Conservation (phyloP, 75 land plant genomes). For the Selaginella tamariscina region DNA sequence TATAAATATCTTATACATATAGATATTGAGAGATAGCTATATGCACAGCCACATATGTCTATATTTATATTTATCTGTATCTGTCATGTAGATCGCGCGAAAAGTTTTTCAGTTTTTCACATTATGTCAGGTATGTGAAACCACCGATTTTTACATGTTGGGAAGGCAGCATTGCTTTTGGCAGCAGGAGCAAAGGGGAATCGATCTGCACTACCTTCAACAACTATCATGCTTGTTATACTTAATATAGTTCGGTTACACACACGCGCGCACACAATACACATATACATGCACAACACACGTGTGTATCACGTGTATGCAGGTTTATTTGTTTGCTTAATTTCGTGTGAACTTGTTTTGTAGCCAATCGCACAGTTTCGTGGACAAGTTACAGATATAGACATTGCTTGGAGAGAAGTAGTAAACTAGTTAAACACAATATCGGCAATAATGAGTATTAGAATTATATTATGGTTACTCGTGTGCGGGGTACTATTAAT, state of each 20-base stretch:
- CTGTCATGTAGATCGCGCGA: no score
- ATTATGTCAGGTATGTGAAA: constrained; percentile 40
- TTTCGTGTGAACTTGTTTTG: neutral
- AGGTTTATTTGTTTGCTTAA: constrained; percentile 1
- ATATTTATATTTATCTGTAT: neutral
- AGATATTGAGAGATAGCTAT: no score
- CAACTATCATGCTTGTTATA: constrained; percentile 68
- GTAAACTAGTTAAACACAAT: constrained; percentile 55
- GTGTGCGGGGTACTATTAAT: no score
- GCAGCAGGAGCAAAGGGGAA: constrained; percentile 87
- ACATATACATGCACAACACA: no score
- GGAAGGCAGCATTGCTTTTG: constrained; percentile 87
- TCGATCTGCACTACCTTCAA: constrained; percentile 85
- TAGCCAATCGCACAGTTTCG: constrained; percentile 81
- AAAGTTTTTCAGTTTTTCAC: neutral
- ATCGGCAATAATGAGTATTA: no score
- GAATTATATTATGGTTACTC: no score
- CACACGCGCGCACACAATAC: no score
- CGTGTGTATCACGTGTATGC: no score
- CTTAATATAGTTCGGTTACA: no score
- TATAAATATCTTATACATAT: no score
- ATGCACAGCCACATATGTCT: no score
- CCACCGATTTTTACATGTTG: constrained; percentile 84
- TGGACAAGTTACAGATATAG: constrained; percentile 87
- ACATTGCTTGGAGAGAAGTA: constrained; percentile 69